Percentiles rank a stretch among this genome's conserved stretches.
phyloP scores from a whole-genome alignment of 352 stramenopile genomes.

The Pythium scleroteichum region DNA sequence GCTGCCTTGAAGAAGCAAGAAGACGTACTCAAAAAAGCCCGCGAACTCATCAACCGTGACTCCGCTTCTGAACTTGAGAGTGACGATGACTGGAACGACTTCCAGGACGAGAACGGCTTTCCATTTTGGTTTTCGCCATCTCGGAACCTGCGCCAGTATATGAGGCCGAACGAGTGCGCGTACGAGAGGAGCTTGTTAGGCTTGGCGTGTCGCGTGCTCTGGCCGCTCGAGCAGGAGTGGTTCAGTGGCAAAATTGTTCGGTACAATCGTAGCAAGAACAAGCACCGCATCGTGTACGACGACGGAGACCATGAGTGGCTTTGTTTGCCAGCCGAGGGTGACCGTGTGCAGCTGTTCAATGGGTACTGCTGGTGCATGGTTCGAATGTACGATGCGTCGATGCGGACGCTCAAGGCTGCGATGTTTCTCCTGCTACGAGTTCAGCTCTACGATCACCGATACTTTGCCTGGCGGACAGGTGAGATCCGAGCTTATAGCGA shows the following conservation, averaged over 20 bases:
- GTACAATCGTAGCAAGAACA: constrained; percentile 65
- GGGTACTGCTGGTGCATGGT: constrained; percentile 74
- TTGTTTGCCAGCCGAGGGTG: constrained; percentile 34
- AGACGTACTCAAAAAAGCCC: constrained; percentile 49
- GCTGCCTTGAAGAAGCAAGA: constrained; percentile 44
- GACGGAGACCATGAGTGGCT: constrained; percentile 82
- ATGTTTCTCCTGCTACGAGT: constrained; percentile 52
- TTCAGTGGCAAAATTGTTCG: constrained; percentile 53
- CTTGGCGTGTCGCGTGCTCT: constrained; percentile 63
- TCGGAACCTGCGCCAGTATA: constrained; percentile 51
- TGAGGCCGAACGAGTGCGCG: constrained; percentile 68
- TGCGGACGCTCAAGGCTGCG: constrained; percentile 49
- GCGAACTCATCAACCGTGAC: constrained; percentile 51
- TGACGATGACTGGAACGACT: constrained; percentile 79
- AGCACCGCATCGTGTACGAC: constrained; percentile 72
- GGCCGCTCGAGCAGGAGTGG: constrained; percentile 78
- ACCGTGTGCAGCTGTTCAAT: constrained; percentile 72
- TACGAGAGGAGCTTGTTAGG: constrained; percentile 56
- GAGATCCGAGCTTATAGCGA: constrained; percentile 56
- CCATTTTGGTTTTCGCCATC: constrained; percentile 85
- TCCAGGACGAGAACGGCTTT: constrained; percentile 58
- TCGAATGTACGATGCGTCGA: constrained; percentile 57
- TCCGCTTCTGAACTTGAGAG: constrained; percentile 74
- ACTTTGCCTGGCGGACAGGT: constrained; percentile 51
- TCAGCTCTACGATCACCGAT: constrained; percentile 54